phyloP scores from a whole-genome alignment of 2,329 filamentous ascomycete genomes.

The Trichoderma sp. region DNA sequence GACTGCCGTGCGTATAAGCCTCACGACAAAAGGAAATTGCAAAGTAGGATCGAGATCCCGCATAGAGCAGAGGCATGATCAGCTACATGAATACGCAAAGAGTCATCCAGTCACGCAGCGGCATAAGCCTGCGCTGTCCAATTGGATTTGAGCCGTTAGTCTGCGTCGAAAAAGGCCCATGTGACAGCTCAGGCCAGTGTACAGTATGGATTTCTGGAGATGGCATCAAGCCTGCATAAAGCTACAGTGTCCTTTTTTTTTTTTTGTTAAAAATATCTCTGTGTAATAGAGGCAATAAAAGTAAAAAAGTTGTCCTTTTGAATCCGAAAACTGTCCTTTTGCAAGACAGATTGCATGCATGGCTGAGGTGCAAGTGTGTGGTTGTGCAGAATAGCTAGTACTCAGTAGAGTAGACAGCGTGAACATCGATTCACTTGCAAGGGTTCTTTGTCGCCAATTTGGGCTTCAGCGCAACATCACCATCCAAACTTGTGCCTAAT shows the following conservation, averaged over 20 bases:
- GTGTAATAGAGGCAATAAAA: neutral
- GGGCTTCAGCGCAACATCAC: neutral
- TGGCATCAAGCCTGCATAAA: neutral
- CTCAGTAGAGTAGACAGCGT: neutral
- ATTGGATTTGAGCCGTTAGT: neutral
- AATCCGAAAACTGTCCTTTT: neutral
- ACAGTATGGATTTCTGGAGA: neutral
- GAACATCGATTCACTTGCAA: neutral
- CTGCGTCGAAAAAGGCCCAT: neutral
- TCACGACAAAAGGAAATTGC: neutral
- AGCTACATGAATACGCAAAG: neutral
- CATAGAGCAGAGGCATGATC: neutral
- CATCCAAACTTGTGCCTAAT: neutral
- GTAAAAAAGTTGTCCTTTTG: neutral
- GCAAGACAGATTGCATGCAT: neutral
- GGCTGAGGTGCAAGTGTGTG: neutral
- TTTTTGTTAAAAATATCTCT: neutral
- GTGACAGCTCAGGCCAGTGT: neutral
- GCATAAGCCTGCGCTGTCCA: neutral
- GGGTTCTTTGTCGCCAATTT: neutral
- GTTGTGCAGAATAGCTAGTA: neutral
- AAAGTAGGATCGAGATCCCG: neutral
- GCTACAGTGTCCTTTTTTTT: neutral
- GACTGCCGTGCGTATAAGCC: neutral
- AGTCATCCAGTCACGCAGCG: neutral